Percentiles rank a stretch among this genome's conserved stretches.
Conservation (phyloP, 108 stramenopile genomes). For the Chaetoceros muelleri region DNA sequence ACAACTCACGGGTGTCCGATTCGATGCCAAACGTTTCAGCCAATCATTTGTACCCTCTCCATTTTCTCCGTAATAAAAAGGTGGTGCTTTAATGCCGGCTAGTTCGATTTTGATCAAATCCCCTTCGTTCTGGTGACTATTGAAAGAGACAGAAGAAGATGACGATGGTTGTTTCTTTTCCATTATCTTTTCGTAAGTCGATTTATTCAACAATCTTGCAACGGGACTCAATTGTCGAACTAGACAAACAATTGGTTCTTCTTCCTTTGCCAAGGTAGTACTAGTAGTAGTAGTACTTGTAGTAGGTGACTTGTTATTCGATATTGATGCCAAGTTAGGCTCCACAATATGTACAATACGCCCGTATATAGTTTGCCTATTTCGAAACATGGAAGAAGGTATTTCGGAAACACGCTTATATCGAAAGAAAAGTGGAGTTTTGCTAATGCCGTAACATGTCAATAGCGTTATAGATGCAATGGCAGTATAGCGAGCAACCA, state of each 20-base stretch:
- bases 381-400: slow-evolving; percentile 34
- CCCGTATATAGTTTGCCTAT: slow-evolving; percentile 48
- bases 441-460: slow-evolving; percentile 54
- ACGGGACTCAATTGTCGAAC: slow-evolving; percentile 65
- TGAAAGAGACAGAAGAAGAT: not conserved
- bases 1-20: slow-evolving; percentile 36
- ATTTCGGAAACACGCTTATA: slow-evolving; percentile 58
- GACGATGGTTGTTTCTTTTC: slow-evolving; percentile 14
- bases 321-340: not conserved
- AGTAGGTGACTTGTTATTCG: no score
- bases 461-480: slow-evolving; percentile 42
- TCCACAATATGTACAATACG: slow-evolving; percentile 42
- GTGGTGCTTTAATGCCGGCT: slow-evolving; percentile 14
- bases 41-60: slow-evolving; percentile 18
- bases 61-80: not conserved
- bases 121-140: slow-evolving; percentile 3
- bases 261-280: not conserved
- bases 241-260: slow-evolving; percentile 28
- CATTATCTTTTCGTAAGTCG: slow-evolving; percentile 45
- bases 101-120: slow-evolving; percentile 27
- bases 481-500: slow-evolving; percentile 45
- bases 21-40: slow-evolving; percentile 27
- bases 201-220: slow-evolving; percentile 42
- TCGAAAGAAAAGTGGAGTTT: slow-evolving; percentile 78
- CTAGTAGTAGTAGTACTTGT: not conserved